phyloP scores from a whole-genome alignment of 345 rosid species.

The Viola odorata region DNA sequence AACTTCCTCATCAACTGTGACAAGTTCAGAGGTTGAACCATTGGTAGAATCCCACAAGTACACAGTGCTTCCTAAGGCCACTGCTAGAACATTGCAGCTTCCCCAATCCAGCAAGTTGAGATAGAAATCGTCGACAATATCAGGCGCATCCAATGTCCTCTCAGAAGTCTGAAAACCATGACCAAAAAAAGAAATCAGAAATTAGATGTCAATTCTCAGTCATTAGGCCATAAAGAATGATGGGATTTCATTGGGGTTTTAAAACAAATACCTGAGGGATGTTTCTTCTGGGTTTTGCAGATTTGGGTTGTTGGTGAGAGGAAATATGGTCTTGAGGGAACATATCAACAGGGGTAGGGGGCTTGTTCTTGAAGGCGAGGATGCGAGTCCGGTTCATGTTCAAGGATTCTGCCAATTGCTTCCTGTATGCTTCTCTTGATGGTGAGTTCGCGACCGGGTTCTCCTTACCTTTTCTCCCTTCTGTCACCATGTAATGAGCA shows the following conservation, averaged over 20 bases:
- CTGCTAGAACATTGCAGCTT: constrained; percentile 30
- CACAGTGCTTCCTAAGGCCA: constrained; percentile 40
- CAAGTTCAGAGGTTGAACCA: constrained; percentile 44
- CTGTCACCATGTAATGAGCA: constrained; percentile 53
- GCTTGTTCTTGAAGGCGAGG: constrained; percentile 64
- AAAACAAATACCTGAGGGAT: constrained; percentile 2
- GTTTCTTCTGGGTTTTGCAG: background rate
- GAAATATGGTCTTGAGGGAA: constrained; percentile 17
- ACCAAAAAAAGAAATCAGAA: background rate
- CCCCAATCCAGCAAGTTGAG: constrained; percentile 34
- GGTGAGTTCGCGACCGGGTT: constrained; percentile 38
- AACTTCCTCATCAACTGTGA: constrained; percentile 35
- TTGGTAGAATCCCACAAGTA: constrained; percentile 50
- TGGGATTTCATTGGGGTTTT: background rate
- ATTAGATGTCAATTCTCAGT: too few relatives aligned
- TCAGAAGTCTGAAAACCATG: background rate
- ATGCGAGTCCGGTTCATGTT: constrained; percentile 59
- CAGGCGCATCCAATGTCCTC: constrained; percentile 16
- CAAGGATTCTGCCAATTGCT: constrained; percentile 53
- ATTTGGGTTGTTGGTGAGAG: background rate
- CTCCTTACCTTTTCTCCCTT: constrained; percentile 44
- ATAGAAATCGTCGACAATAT: constrained; percentile 6
- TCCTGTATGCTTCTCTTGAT: constrained; percentile 55
- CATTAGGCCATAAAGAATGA: background rate
- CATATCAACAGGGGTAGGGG: constrained; percentile 33